phyloP scores from a whole-genome alignment of 106 monocot genomes.

The Allium sativum region DNA sequence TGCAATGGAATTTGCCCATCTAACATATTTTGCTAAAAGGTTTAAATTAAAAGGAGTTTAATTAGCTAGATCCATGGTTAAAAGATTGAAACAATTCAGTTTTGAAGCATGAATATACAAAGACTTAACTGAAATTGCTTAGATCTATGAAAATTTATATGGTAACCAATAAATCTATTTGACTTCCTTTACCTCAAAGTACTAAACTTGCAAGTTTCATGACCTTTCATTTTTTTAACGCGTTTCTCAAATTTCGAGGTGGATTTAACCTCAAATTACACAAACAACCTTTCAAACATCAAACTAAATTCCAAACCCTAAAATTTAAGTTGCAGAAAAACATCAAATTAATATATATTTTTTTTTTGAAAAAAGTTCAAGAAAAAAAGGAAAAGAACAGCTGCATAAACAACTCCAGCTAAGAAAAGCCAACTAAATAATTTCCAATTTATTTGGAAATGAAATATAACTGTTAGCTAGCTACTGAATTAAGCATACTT shows the following conservation, averaged over 20 bases:
- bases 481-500: conserved; percentile 20
- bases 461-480: neutral
- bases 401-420: too few species aligned
- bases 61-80: too few species aligned
- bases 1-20: conserved; percentile 20
- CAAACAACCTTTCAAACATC: conserved; percentile 2
- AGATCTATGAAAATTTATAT: neutral
- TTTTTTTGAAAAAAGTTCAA: neutral
- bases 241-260: conserved; percentile 18
- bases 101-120: neutral
- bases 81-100: neutral
- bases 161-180: neutral
- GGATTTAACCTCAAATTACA: conserved; percentile 15
- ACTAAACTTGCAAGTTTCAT: too few species aligned
- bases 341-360: neutral
- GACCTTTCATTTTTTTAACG: neutral
- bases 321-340: neutral
- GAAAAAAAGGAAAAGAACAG: neutral
- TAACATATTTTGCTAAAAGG: conserved; percentile 17
- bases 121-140: neutral
- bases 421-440: neutral
- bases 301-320: neutral
- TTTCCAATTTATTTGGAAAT: neutral
- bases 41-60: too few species aligned
- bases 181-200: too few species aligned